These are phyloP conservation scores for Rossbeevera mucosa DNA, from an alignment of 768 basidiomycete genomes.

Conservation along the genomic window DNA sequence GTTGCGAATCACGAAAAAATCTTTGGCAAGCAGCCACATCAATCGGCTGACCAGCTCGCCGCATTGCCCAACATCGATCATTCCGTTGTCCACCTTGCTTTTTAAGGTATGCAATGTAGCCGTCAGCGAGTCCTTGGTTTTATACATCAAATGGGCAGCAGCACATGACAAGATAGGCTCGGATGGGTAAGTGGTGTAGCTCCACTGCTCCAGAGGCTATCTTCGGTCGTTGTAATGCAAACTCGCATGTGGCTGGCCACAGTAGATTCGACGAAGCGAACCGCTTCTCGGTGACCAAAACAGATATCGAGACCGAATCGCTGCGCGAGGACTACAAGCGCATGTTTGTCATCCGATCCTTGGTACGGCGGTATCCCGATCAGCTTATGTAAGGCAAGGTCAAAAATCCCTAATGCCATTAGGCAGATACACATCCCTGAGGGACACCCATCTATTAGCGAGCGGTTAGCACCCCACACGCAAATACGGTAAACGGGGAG, in stretches of 20 bases:
- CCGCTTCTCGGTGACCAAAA: not conserved
- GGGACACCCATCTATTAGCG: not conserved
- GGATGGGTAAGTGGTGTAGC: not conserved
- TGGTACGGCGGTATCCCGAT: not conserved
- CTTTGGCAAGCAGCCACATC: not conserved
- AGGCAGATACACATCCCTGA: not conserved
- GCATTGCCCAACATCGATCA: not conserved
- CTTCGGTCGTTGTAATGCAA: not conserved
- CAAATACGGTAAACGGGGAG: no score
- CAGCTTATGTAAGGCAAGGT: not conserved
- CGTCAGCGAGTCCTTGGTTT: not conserved
- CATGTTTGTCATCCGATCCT: not conserved
- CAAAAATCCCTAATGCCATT: not conserved
- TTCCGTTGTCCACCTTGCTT: not conserved
- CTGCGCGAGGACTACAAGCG: constrained; percentile 4
- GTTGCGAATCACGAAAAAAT: not conserved
- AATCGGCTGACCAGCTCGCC: constrained; percentile 10
- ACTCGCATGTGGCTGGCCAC: not conserved
- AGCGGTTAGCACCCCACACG: not conserved
- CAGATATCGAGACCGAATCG: not conserved
- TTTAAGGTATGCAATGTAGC: not conserved
- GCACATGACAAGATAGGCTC: not conserved
- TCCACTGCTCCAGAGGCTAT: not conserved
- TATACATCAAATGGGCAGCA: not conserved
- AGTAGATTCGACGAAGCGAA: not conserved